Conservation (phyloP, 495 filamentous ascomycete species). For the Sphaerosporella brunnea region DNA sequence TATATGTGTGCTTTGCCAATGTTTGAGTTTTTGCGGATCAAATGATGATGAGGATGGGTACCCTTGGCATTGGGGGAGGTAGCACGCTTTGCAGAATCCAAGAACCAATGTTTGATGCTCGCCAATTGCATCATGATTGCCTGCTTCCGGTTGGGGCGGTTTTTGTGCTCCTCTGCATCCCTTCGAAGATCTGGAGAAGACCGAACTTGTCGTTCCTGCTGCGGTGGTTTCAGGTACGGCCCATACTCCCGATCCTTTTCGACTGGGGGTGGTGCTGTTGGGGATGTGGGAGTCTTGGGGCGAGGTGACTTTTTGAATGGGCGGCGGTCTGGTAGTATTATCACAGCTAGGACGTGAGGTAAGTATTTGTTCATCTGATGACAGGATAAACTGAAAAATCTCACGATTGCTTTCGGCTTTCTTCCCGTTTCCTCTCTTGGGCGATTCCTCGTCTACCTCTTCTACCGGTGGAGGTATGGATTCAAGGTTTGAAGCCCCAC, state of each 20-base stretch:
- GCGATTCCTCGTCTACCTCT: constrained; percentile 16
- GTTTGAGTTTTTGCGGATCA: not conserved
- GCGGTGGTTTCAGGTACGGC: constrained; percentile 26
- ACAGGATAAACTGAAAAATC: not conserved
- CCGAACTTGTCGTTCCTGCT: constrained; percentile 24
- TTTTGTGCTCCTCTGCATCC: constrained; percentile 44
- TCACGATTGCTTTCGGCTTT: constrained; percentile 6
- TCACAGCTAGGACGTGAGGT: constrained; percentile 14
- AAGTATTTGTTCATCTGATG: not conserved
- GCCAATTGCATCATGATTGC: constrained; percentile 61
- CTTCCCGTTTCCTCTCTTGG: constrained; percentile 1
- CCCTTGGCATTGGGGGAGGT: constrained; percentile 44
- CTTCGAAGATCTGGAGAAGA: constrained; percentile 25
- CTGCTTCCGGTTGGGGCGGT: constrained; percentile 48
- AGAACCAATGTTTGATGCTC: constrained; percentile 75
- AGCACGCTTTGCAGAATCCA: constrained; percentile 56
- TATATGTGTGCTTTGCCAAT: constrained; percentile 15
- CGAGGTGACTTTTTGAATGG: constrained; percentile 16
- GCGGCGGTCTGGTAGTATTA: constrained; percentile 24
- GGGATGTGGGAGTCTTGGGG: constrained; percentile 22
- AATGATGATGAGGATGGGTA: constrained; percentile 34
- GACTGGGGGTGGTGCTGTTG: constrained; percentile 20
- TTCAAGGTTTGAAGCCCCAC: constrained; percentile 25
- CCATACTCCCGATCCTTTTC: constrained; percentile 26
- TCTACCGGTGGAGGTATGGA: constrained; percentile 22